Percentiles rank a stretch among this genome's conserved stretches.
These are phyloP conservation scores for Alternaria panax DNA, from an alignment of 2,329 filamentous ascomycete species.

Conservation along the genomic window DNA sequence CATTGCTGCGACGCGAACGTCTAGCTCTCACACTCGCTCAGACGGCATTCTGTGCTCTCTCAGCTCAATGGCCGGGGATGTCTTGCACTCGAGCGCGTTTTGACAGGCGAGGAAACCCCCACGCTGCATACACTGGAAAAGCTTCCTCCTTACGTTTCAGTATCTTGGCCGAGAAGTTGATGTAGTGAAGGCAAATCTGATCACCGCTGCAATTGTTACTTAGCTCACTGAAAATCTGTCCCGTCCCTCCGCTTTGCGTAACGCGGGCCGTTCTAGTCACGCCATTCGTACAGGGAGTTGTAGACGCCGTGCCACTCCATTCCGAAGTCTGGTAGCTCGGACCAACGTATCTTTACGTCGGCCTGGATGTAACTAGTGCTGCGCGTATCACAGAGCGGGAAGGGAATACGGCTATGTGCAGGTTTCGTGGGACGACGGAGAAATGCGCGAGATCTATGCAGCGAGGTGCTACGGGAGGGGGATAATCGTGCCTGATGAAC, in stretches of 20 bases:
- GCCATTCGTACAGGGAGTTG: neutral
- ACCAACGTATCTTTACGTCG: neutral
- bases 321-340: neutral
- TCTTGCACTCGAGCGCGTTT: neutral
- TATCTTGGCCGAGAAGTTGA: neutral
- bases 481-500: too few species aligned
- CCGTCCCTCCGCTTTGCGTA: too few species aligned
- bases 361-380: too few species aligned
- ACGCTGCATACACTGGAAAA: too few species aligned
- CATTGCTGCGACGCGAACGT: slow-evolving; percentile 7
- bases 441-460: too few species aligned
- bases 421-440: too few species aligned
- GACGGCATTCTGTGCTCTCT: neutral
- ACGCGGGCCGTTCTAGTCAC: neutral
- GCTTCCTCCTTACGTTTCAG: neutral
- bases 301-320: neutral
- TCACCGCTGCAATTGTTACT: too few species aligned
- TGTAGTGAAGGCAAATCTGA: neutral
- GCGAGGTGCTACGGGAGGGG: too few species aligned
- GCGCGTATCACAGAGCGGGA: too few species aligned
- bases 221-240: too few species aligned
- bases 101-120: neutral
- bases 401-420: too few species aligned
- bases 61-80: neutral
- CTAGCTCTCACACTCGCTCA: slow-evolving; percentile 1